phyloP scores from a whole-genome alignment of 305 asterid species.

The Rubia tinctorum region DNA sequence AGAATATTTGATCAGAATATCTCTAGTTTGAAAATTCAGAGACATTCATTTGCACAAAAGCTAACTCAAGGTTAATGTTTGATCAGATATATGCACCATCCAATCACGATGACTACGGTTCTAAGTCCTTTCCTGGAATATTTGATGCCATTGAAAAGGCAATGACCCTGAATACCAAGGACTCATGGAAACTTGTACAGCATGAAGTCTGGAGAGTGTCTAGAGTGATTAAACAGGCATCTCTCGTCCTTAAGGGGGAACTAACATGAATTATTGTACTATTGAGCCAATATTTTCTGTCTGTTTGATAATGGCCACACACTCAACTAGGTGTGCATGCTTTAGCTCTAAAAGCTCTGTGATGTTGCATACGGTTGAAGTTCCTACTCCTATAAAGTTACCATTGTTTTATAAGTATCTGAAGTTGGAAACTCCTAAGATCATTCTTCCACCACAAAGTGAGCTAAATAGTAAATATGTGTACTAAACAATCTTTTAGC shows the following conservation, averaged over 20 bases:
- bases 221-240: conserved; percentile 75
- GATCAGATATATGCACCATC: conserved; percentile 81
- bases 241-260: conserved; percentile 58
- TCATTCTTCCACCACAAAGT: not conserved
- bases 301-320: not conserved
- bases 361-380: not conserved
- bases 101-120: conserved; percentile 67
- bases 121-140: conserved; percentile 68
- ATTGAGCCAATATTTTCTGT: not conserved
- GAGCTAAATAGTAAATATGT: not conserved
- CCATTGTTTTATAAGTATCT: not conserved
- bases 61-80: not conserved
- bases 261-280: conserved; percentile 33
- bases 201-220: conserved; percentile 89
- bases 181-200: conserved; percentile 62
- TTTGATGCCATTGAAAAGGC: conserved; percentile 64
- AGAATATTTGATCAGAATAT: not conserved
- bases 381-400: not conserved
- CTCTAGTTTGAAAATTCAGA: not conserved
- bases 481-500: not conserved
- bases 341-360: not conserved
- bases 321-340: not conserved
- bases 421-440: not conserved
- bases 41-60: not conserved
- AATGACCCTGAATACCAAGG: conserved; percentile 30